Percentiles rank a stretch among this genome's conserved stretches.
Conservation (phyloP, 345 rosid species). For the Bruguiera gymnorhiza region DNA sequence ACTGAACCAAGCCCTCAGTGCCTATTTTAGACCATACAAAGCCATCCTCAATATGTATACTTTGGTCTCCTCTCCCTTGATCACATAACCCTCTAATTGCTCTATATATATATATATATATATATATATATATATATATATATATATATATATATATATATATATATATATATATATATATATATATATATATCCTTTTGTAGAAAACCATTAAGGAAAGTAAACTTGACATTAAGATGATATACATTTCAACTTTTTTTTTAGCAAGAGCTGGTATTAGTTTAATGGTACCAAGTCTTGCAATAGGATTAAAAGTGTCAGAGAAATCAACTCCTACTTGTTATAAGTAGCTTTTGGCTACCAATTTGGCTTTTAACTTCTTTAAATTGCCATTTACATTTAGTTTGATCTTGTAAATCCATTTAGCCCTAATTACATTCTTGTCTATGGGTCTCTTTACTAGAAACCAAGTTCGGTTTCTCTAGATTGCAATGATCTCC, state of each 20-base stretch:
- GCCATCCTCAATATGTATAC: background rate
- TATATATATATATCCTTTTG: background rate
- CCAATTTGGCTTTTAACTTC: background rate
- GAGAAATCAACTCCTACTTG: background rate
- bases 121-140: background rate
- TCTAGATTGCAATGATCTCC: too few species aligned
- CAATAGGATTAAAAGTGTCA: conserved; percentile 2
- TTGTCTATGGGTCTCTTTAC: too few species aligned
- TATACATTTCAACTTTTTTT: background rate
- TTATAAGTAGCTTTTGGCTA: background rate
- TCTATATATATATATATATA: background rate
- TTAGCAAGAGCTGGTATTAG: background rate
- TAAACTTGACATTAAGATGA: background rate
- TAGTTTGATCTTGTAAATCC: too few species aligned
- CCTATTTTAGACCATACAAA: background rate
- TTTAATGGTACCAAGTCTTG: background rate
- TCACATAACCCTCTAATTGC: background rate
- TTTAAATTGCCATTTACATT: too few species aligned
- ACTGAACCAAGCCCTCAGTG: background rate
- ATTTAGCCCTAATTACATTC: too few species aligned
- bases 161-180: background rate
- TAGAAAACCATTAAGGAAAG: background rate
- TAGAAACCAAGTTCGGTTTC: too few species aligned
- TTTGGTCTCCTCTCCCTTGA: background rate
- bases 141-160: background rate